Evolutionary conservation across 306 rosid species (phyloP), one percentile per base, ranked within the genome.

Genomic region (Calophaca sinica): DNA sequence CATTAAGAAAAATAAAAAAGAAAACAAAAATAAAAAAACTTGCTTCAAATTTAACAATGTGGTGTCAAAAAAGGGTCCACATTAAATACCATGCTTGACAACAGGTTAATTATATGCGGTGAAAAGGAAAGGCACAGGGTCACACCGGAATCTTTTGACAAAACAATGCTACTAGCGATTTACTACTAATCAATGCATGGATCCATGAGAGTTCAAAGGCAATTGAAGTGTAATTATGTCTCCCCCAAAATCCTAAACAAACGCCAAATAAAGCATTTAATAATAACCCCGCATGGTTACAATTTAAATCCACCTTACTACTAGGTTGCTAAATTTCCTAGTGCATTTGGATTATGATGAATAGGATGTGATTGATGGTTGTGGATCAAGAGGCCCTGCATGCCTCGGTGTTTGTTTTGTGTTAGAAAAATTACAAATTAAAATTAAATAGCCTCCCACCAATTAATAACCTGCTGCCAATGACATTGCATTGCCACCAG

Each of bases 221-320:
- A 75, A 79, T 79, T 41, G 3, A 76, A 44, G 51, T 15, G 9
- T 36, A 72, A 72, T 64, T 62, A 79, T 62, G 60, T 13, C 41
- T 20, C 39, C 26, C 35, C 26, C 59, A 68, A 54, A 63, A 74
- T 74, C 77, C 53, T 41, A 59, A 50, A n/a, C 53, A 60, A 74
- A 7, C 55, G 76, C 81, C 62, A 59, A 68, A 44, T 14, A n/a
- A 42, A 29, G 8, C 50, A 73, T 66, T 52, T 31, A 73, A 73
- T 59, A 38, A 38, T 38, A 38, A 11, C 42, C 44, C 20, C 5
- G 65, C 65, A 33, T 41, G 48, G 69, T 63, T 62, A 61, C 66
- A 61, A 9, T 62, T 62, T 61, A 32, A 6, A 65, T 63, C 35
- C 7, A 15, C 13, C 13, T 64, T n/a, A n/a, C n/a, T n/a, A n/a